phyloP scores from a whole-genome alignment of 257 asterid genomes.

The Fraxinus anomala region DNA sequence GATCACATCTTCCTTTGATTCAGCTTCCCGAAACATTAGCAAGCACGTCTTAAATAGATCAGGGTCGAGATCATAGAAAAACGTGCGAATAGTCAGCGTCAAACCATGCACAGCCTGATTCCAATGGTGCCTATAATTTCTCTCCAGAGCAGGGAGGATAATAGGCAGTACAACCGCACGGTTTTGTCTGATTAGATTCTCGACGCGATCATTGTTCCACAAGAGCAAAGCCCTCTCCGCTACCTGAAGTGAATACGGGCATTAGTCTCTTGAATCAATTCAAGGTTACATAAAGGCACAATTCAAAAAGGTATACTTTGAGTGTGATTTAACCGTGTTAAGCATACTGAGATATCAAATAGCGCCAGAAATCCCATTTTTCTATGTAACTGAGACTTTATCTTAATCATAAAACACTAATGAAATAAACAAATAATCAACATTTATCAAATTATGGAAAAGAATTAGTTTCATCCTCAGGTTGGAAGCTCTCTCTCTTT shows the following conservation, averaged over 20 bases:
- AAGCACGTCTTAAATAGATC: slow-evolving; percentile 36
- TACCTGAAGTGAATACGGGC: slow-evolving; percentile 27
- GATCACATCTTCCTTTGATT: slow-evolving; percentile 34
- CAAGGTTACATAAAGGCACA: not conserved
- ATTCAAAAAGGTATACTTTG: not conserved
- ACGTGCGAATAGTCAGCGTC: slow-evolving; percentile 36
- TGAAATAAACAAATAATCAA: not conserved
- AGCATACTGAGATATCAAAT: no score
- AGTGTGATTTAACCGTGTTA: not conserved
- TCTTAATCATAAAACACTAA: not conserved
- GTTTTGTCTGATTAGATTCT: slow-evolving; percentile 39
- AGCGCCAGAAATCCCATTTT: no score
- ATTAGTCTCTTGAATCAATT: not conserved
- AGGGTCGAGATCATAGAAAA: slow-evolving; percentile 40
- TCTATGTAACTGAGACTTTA: not conserved
- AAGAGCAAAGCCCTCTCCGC: slow-evolving; percentile 43
- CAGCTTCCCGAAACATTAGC: slow-evolving; percentile 35
- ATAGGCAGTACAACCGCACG: slow-evolving; percentile 37
- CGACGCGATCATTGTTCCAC: slow-evolving; percentile 44
- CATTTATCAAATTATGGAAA: not conserved
- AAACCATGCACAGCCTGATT: slow-evolving; percentile 44
- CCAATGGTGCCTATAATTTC: slow-evolving; percentile 45
- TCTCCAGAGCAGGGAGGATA: slow-evolving; percentile 44
- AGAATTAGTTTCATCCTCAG: no score
- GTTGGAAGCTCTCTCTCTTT: no score